A percentile compares a stretch with the other conserved stretches of the same genome.
phyloP scores from a whole-genome alignment of 352 stramenopile species.

The Phytophthora rubi region DNA sequence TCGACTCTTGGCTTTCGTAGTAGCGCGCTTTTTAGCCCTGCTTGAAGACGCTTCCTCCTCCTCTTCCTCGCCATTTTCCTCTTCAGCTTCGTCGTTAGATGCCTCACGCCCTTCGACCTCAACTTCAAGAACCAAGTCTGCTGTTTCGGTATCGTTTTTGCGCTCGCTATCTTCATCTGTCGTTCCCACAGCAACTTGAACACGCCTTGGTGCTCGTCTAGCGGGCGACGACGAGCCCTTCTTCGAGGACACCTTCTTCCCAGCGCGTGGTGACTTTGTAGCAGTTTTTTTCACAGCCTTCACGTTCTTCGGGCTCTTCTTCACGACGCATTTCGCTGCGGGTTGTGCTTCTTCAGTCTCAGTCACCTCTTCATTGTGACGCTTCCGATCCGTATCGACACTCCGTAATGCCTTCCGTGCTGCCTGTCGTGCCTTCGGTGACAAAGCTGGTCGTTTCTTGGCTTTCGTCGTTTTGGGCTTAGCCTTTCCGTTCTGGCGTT shows the following conservation, averaged over 20 bases:
- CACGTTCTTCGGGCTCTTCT: constrained; percentile 21
- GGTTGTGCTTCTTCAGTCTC: constrained; percentile 14
- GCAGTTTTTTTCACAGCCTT: constrained; percentile 24
- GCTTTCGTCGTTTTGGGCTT: constrained; percentile 18
- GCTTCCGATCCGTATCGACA: constrained; percentile 19
- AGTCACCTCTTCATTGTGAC: constrained; percentile 3
- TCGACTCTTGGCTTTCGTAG: constrained; percentile 18
- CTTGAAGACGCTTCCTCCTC: constrained; percentile 9
- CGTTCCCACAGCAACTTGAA: constrained; percentile 58
- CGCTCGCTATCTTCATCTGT: constrained; percentile 60
- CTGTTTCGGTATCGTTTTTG: constrained; percentile 41
- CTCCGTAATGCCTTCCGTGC: constrained; percentile 22
- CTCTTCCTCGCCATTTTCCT: constrained; percentile 12
- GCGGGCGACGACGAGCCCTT: constrained; percentile 1
- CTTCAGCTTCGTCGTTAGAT: constrained; percentile 19
- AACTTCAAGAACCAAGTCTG: constrained; percentile 70
- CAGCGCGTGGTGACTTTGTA: constrained; percentile 12
- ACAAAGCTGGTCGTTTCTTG: constrained; percentile 17
- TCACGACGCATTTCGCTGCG: constrained; percentile 3
- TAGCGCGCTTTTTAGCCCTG: constrained; percentile 14
- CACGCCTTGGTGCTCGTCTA: constrained; percentile 25
- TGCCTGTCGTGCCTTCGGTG: constrained; percentile 13
- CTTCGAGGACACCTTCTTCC: constrained; percentile 22
- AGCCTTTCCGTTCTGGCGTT: background rate
- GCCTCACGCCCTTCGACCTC: constrained; percentile 42